A percentile compares a stretch with the other conserved stretches of the same genome.
Evolutionary conservation across 129 eudicot species (phyloP).

Genomic region (Ambrosia trifida): DNA sequence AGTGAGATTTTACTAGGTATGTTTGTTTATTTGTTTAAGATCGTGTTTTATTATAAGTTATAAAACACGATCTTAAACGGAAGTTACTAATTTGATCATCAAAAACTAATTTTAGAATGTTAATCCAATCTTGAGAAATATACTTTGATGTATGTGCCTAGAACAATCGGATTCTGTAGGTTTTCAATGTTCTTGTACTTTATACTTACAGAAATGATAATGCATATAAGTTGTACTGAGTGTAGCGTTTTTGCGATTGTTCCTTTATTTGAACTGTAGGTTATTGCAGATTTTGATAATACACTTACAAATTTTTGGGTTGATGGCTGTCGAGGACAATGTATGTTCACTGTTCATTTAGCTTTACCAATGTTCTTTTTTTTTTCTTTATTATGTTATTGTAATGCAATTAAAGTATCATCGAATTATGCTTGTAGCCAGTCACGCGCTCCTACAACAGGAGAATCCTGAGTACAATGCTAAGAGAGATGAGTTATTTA

Average conservation of each 20-base stretch:
- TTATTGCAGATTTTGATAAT: constrained; percentile 90
- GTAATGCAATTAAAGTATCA: constrained; percentile 10
- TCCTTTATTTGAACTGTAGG: constrained; percentile 40
- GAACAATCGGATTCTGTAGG: not conserved
- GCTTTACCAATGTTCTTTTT: not conserved
- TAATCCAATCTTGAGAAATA: not conserved
- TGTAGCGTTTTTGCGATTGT: not conserved
- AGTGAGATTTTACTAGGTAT: too few relatives aligned
- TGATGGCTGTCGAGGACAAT: constrained; percentile 75
- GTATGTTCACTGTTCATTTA: constrained; percentile 40
- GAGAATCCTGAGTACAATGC: constrained; percentile 67
- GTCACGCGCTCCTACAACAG: constrained; percentile 83
- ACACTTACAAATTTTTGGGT: constrained; percentile 79
- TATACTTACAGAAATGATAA: not conserved
- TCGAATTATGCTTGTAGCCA: constrained; percentile 53
- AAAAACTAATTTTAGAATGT: too few relatives aligned
- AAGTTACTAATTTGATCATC: too few relatives aligned
- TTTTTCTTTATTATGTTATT: not conserved
- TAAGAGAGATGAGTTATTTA: constrained; percentile 74
- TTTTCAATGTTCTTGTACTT: not conserved
- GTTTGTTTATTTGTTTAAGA: too few relatives aligned
- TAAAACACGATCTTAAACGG: too few relatives aligned
- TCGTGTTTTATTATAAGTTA: too few relatives aligned
- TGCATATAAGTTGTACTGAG: not conserved
- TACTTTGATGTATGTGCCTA: not conserved